Evolutionary conservation across 441 rosid species (phyloP).

Genomic region (Gossypium davidsonii): DNA sequence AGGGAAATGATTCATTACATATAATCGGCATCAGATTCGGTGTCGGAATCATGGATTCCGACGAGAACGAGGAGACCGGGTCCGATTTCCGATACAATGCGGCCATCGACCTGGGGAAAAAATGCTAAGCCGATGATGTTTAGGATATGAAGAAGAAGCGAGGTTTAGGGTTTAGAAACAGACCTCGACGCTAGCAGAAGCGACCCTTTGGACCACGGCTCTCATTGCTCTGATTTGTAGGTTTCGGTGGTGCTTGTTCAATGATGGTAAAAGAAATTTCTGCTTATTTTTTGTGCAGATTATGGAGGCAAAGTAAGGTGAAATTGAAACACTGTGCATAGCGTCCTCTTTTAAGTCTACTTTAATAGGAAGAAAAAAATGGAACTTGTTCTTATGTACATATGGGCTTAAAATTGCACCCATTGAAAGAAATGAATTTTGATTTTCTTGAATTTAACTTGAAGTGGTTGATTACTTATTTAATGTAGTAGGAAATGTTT

Average conservation of each 20-base stretch:
- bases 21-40: conserved; percentile 69
- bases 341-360: background rate
- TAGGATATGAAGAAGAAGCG: background rate
- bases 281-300: background rate
- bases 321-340: background rate
- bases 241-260: conserved; percentile 6
- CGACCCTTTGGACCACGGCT: conserved; percentile 79
- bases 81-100: conserved; percentile 68
- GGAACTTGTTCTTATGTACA: no score
- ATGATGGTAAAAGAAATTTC: background rate
- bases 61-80: conserved; percentile 80
- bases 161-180: conserved; percentile 6
- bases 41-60: conserved; percentile 75
- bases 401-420: no score
- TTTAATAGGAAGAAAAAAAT: no score
- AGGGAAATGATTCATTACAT: conserved; percentile 32
- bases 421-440: no score
- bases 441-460: no score
- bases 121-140: background rate
- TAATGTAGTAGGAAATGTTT: no score
- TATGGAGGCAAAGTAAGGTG: background rate
- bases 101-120: conserved; percentile 53
- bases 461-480: no score
- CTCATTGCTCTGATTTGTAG: conserved; percentile 65
- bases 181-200: conserved; percentile 79